phyloP scores from a whole-genome alignment of 2,329 filamentous ascomycete genomes.

The Trichoderma asperellum region DNA sequence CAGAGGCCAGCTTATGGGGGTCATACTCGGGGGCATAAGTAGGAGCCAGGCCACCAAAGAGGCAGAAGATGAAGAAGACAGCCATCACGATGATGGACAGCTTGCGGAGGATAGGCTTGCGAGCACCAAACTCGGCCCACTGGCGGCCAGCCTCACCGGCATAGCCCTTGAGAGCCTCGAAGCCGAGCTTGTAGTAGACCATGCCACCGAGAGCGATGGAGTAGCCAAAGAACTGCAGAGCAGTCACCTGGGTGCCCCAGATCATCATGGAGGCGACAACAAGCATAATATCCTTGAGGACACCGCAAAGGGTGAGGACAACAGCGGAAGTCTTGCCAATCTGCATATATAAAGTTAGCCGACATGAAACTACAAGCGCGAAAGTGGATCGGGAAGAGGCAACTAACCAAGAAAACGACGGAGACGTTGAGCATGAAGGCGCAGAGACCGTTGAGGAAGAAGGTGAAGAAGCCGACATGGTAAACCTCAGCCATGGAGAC shows the following conservation, averaged over 20 bases:
- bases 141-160: conserved; percentile 70
- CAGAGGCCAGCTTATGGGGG: conserved; percentile 53
- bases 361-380: not conserved
- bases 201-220: conserved; percentile 77
- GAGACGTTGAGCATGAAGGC: conserved; percentile 84
- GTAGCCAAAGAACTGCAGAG: conserved; percentile 83
- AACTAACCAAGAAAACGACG: conserved; percentile 79
- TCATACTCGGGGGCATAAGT: conserved; percentile 61
- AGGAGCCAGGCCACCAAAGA: conserved; percentile 70
- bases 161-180: conserved; percentile 82
- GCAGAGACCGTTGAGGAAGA: conserved; percentile 75
- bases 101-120: conserved; percentile 78
- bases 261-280: conserved; percentile 80
- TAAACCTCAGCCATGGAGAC: conserved; percentile 72
- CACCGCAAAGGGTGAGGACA: conserved; percentile 83
- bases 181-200: conserved; percentile 81
- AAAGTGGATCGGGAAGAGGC: not conserved
- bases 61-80: conserved; percentile 67
- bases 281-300: conserved; percentile 85
- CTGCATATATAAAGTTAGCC: conserved; percentile 47
- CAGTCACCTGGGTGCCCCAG: conserved; percentile 75
- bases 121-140: conserved; percentile 84
- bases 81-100: conserved; percentile 69
- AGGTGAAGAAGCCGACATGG: conserved; percentile 71
- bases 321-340: conserved; percentile 88